A percentile compares a stretch with the other conserved stretches of the same genome.
These are phyloP conservation scores for Penicillium soppii DNA, from an alignment of 495 filamentous ascomycete genomes.

Conservation along the genomic window DNA sequence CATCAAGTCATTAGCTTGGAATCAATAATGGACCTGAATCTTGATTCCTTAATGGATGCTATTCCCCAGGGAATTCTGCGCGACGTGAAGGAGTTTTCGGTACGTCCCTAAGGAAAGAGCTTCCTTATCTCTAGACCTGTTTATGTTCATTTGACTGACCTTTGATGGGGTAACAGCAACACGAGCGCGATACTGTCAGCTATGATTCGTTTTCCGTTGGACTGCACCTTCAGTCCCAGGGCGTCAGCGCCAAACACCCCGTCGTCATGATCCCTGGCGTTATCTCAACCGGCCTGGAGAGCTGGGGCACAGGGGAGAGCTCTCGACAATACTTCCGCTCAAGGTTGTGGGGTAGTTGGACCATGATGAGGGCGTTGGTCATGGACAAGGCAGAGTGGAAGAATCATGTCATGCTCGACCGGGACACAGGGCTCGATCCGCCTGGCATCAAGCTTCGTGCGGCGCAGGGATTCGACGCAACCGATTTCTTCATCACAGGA, in stretches of 20 bases:
- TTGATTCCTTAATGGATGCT: slow-evolving; percentile 78
- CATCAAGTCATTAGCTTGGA: slow-evolving; percentile 84
- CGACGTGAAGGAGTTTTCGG: slow-evolving; percentile 81
- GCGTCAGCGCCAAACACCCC: slow-evolving; percentile 78
- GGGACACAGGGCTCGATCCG: slow-evolving; percentile 85
- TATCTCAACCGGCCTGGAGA: slow-evolving; percentile 95
- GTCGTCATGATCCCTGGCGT: slow-evolving; percentile 97
- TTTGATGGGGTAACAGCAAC: slow-evolving; percentile 50
- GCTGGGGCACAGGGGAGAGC: slow-evolving; percentile 81
- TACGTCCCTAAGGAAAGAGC: slow-evolving; percentile 31
- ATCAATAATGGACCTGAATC: slow-evolving; percentile 74
- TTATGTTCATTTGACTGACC: slow-evolving; percentile 1
- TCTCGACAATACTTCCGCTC: slow-evolving; percentile 91
- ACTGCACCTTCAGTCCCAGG: slow-evolving; percentile 76
- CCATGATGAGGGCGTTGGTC: slow-evolving; percentile 93
- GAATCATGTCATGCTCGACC: slow-evolving; percentile 94
- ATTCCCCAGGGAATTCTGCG: slow-evolving; percentile 77
- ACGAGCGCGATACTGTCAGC: slow-evolving; percentile 80
- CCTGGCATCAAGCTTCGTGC: slow-evolving; percentile 90
- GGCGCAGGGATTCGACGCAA: slow-evolving; percentile 95
- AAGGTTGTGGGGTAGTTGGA: slow-evolving; percentile 95
- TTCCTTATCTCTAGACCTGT: background rate
- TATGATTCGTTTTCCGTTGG: slow-evolving; percentile 94
- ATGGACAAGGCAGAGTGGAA: slow-evolving; percentile 94
- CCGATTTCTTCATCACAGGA: slow-evolving; percentile 80